Percentiles rank a stretch among this genome's conserved stretches.
Conservation (phyloP, 73 alveolate genomes). For the Halteria grandinella region DNA sequence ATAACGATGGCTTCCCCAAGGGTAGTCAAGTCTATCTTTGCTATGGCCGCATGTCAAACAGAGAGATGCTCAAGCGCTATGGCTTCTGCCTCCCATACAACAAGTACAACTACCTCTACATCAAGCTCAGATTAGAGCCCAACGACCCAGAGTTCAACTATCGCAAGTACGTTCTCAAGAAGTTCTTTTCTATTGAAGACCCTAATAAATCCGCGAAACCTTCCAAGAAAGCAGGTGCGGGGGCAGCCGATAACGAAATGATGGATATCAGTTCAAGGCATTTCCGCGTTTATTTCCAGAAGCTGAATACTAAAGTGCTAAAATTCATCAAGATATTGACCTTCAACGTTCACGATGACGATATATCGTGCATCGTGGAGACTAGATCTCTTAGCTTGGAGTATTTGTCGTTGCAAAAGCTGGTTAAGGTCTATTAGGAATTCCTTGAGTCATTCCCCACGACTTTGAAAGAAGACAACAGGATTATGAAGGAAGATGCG, state of each 20-base stretch:
- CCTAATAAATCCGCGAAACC: neutral
- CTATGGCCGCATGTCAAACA: slow-evolving; percentile 72
- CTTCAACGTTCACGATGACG: slow-evolving; percentile 42
- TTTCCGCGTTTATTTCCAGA: slow-evolving; percentile 45
- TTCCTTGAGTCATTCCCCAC: slow-evolving; percentile 43
- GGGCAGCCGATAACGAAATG: neutral
- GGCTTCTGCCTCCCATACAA: slow-evolving; percentile 67
- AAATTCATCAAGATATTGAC: slow-evolving; percentile 49
- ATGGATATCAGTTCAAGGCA: slow-evolving; percentile 42
- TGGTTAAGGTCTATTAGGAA: slow-evolving; percentile 24
- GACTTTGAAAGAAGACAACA: slow-evolving; percentile 15
- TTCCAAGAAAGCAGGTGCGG: neutral
- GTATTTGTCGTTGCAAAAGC: slow-evolving; percentile 38
- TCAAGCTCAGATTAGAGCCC: slow-evolving; percentile 59
- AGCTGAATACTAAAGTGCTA: slow-evolving; percentile 29
- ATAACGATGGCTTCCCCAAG: slow-evolving; percentile 56
- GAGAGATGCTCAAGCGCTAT: slow-evolving; percentile 65
- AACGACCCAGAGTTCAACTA: slow-evolving; percentile 49
- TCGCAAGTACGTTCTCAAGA: slow-evolving; percentile 28
- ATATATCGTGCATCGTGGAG: slow-evolving; percentile 29
- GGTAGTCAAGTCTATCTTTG: slow-evolving; percentile 61
- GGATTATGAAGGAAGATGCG: slow-evolving; percentile 24
- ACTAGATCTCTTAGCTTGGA: slow-evolving; percentile 48
- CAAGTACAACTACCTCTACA: slow-evolving; percentile 70
- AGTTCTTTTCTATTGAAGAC: slow-evolving; percentile 38